Conservation (phyloP, 306 rosid species). For the Lithocarpus polystachyus region DNA sequence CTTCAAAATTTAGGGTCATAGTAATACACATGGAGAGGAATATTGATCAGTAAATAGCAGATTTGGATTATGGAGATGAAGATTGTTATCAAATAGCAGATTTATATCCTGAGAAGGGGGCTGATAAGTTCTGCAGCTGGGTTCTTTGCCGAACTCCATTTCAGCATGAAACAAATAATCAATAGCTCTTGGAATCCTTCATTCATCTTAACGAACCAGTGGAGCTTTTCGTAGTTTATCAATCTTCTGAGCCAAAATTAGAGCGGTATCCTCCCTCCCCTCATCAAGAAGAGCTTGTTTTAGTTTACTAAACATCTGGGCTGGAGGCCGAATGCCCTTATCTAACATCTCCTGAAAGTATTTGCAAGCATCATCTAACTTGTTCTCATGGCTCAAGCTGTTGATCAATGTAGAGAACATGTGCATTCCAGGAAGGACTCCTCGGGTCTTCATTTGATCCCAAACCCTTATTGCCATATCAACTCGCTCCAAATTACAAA, state of each 20-base stretch:
- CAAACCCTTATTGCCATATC: conserved; percentile 66
- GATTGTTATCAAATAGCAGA: background rate
- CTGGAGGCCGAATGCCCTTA: conserved; percentile 74
- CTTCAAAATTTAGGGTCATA: background rate
- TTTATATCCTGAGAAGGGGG: background rate
- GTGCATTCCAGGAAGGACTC: conserved; percentile 74
- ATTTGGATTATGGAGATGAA: background rate
- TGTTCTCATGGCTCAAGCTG: conserved; percentile 54
- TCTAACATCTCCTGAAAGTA: conserved; percentile 80
- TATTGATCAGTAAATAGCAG: background rate
- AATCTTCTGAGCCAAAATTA: conserved; percentile 39
- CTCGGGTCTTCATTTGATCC: conserved; percentile 66
- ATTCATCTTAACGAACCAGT: conserved; percentile 26
- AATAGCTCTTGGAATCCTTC: background rate
- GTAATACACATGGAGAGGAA: background rate
- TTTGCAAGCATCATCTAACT: conserved; percentile 70
- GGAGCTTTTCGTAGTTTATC: conserved; percentile 63
- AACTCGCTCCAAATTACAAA: conserved; percentile 53
- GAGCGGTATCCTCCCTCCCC: conserved; percentile 46
- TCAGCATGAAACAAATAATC: background rate
- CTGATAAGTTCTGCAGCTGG: background rate
- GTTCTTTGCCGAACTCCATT: background rate
- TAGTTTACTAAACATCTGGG: conserved; percentile 53
- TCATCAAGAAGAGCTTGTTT: conserved; percentile 53
- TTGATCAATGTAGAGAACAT: conserved; percentile 69